Conservation (phyloP, 1,284 basidiomycete species). For the Gymnopus androsaceus region DNA sequence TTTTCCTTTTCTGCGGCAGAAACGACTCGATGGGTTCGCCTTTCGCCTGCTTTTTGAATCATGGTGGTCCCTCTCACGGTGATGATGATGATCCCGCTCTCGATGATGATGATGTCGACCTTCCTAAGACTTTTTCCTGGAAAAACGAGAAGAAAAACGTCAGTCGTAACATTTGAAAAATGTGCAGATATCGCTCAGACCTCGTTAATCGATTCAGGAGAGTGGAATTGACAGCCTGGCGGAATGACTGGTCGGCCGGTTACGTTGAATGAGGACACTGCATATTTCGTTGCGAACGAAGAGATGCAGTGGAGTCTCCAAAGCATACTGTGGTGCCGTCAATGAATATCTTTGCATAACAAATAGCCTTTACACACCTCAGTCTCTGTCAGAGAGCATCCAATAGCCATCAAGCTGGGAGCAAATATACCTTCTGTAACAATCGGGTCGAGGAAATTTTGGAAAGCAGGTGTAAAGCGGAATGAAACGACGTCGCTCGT, state of each 20-base stretch:
- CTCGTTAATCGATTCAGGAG: conserved; percentile 65
- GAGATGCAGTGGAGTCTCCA: conserved; percentile 87
- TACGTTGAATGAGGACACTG: conserved; percentile 62
- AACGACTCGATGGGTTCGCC: conserved; percentile 37
- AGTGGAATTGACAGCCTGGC: conserved; percentile 66
- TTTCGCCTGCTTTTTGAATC: conserved; percentile 30
- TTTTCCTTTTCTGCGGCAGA: conserved; percentile 64
- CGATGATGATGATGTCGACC: conserved; percentile 19
- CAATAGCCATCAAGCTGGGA: conserved; percentile 89
- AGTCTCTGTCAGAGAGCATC: conserved; percentile 86
- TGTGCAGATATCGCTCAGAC: conserved; percentile 55
- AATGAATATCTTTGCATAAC: not conserved
- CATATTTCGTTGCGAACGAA: conserved; percentile 94
- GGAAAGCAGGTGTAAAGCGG: conserved; percentile 96
- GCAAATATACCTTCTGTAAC: conserved; percentile 91
- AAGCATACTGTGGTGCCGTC: conserved; percentile 61
- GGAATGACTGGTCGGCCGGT: conserved; percentile 64
- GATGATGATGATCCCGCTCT: conserved; percentile 17
- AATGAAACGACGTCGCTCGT: conserved; percentile 92
- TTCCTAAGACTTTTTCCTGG: conserved; percentile 70
- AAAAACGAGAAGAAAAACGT: conserved; percentile 35
- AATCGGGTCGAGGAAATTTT: conserved; percentile 88
- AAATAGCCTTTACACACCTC: conserved; percentile 65
- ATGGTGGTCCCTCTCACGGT: conserved; percentile 15
- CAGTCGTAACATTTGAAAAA: conserved; percentile 15